Percentiles rank a stretch among this genome's conserved stretches.
Evolutionary conservation across 2,329 filamentous ascomycete species (phyloP).

Genomic region (Botrytis deweyae): DNA sequence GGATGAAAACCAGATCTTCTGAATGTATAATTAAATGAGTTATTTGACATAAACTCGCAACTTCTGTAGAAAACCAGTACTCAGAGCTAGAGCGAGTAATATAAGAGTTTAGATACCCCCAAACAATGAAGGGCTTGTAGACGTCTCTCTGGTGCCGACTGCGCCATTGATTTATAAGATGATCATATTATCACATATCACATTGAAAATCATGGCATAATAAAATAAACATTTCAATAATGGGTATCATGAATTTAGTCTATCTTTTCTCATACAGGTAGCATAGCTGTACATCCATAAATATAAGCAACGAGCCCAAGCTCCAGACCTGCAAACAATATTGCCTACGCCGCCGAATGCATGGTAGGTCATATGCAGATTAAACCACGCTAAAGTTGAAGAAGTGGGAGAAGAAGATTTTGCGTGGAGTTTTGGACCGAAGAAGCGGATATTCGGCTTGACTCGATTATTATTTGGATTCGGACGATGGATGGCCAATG

Average conservation of each 20-base stretch:
- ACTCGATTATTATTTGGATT: conserved; percentile 3
- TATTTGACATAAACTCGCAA: conserved; percentile 1
- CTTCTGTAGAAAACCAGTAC: background rate
- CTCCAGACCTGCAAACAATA: background rate
- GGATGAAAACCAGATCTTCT: conserved; percentile 15
- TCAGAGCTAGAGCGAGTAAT: background rate
- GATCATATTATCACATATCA: background rate
- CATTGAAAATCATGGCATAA: background rate
- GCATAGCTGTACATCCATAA: conserved; percentile 17
- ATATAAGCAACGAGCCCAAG: conserved; percentile 4
- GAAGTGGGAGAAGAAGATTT: conserved; percentile 6
- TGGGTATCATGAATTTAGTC: conserved; percentile 23
- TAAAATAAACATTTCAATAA: background rate
- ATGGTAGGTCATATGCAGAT: conserved; percentile 12
- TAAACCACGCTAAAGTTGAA: conserved; percentile 20
- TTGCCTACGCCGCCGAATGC: conserved; percentile 16
- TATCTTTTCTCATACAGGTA: conserved; percentile 18
- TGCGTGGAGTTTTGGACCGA: background rate
- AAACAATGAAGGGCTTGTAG: background rate
- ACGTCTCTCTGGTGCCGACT: background rate
- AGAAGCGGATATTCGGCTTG: background rate
- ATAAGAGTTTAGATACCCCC: background rate
- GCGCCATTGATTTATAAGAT: background rate
- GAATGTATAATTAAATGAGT: conserved; percentile 11
- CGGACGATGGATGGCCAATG: background rate